These are phyloP conservation scores for Xylaria castorea DNA, from an alignment of 495 filamentous ascomycete species.

Conservation along the genomic window DNA sequence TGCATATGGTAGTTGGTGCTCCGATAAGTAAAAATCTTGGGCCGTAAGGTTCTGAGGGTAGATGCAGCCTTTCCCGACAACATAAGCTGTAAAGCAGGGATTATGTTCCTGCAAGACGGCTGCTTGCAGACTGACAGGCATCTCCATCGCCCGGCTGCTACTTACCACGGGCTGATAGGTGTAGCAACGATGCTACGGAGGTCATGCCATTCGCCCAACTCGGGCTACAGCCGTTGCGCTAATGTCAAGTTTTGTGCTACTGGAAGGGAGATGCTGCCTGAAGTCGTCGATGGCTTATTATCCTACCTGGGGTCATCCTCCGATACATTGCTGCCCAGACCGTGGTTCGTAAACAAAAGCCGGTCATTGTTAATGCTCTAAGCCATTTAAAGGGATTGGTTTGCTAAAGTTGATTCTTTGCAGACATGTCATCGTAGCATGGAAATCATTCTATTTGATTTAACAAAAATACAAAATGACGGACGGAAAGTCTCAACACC, in stretches of 20 bases:
- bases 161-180: constrained; percentile 14
- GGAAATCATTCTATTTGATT: background rate
- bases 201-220: constrained; percentile 23
- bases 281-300: constrained; percentile 17
- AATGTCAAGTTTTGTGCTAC: constrained; percentile 26
- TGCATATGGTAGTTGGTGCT: constrained; percentile 13
- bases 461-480: constrained; percentile 13
- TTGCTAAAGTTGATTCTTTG: constrained; percentile 12
- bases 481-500: constrained; percentile 21
- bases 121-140: constrained; percentile 21
- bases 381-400: constrained; percentile 6
- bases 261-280: constrained; percentile 28
- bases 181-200: constrained; percentile 22
- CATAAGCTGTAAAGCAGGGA: constrained; percentile 23
- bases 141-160: constrained; percentile 23
- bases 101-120: constrained; percentile 22
- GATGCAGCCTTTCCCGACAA: constrained; percentile 28
- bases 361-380: background rate
- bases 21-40: constrained; percentile 23
- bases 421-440: background rate
- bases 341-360: constrained; percentile 12
- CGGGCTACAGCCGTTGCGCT: constrained; percentile 20
- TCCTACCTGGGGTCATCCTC: constrained; percentile 14
- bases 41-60: constrained; percentile 21
- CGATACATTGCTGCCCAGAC: constrained; percentile 24